Percentiles rank a stretch among this genome's conserved stretches.
These are phyloP conservation scores for Fusarium brevicatenulatum DNA, from an alignment of 2,329 filamentous ascomycete genomes.

Conservation along the genomic window DNA sequence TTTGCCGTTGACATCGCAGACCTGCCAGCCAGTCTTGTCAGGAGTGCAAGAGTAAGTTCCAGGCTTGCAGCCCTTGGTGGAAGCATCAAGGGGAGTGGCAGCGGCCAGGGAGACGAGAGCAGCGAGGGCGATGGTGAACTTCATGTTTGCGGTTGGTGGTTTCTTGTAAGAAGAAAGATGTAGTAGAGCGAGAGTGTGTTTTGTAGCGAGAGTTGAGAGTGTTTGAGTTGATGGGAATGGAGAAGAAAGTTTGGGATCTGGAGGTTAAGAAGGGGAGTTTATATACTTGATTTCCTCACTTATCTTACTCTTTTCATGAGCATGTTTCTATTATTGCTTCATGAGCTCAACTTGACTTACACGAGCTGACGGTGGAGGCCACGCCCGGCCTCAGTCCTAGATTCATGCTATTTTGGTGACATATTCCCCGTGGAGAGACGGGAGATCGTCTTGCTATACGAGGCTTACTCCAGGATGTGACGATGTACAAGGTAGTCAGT, in stretches of 20 bases:
- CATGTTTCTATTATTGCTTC: conserved; percentile 25
- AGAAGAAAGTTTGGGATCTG: background rate
- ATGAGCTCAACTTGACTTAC: background rate
- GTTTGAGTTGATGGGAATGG: conserved; percentile 26
- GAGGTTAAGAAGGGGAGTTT: background rate
- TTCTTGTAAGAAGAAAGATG: background rate
- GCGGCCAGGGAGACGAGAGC: conserved; percentile 38
- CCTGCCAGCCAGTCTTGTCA: conserved; percentile 45
- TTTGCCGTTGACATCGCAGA: conserved; percentile 45
- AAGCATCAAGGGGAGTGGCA: conserved; percentile 28
- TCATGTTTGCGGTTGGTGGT: conserved; percentile 42
- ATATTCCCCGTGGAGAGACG: background rate
- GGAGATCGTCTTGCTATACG: conserved; percentile 12
- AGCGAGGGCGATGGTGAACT: conserved; percentile 42
- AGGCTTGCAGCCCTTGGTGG: conserved; percentile 43
- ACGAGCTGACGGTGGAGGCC: conserved; percentile 23
- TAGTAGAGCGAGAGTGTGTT: conserved; percentile 17
- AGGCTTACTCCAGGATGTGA: conserved; percentile 7
- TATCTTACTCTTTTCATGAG: background rate
- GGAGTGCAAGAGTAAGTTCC: conserved; percentile 50
- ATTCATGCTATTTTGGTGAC: conserved; percentile 4
- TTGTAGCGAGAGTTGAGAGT: conserved; percentile 19
- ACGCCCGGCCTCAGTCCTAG: background rate
- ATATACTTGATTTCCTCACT: conserved; percentile 9
- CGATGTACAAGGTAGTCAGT: background rate